Conservation (phyloP, 345 rosid species). For the Gossypium arboreum region DNA sequence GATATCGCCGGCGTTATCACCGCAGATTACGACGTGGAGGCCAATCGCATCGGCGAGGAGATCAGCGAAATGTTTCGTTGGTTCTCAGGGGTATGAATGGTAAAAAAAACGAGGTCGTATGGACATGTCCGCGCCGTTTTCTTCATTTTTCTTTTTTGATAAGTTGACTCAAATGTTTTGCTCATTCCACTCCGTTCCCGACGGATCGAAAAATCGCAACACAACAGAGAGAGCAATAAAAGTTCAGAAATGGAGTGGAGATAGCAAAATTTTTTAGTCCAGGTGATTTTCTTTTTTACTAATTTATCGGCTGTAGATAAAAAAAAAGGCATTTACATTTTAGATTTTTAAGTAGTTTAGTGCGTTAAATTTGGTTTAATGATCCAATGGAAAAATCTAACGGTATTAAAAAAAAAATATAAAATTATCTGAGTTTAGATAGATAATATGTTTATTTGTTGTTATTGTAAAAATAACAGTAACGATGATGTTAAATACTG, state of each 20-base stretch:
- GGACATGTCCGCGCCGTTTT: background rate
- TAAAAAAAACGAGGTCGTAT: background rate
- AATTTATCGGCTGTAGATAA: slow-evolving; percentile 17
- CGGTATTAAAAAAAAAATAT: background rate
- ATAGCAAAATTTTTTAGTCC: slow-evolving; percentile 20
- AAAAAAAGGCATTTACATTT: background rate
- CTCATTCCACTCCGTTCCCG: slow-evolving; percentile 19
- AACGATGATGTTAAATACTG: fast-evolving
- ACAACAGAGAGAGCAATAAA: background rate
- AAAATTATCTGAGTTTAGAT: too few species aligned
- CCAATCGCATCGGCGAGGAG: slow-evolving; percentile 67
- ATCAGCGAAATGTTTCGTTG: slow-evolving; percentile 43
- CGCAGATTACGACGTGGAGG: slow-evolving; percentile 65
- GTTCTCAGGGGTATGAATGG: slow-evolving; percentile 11
- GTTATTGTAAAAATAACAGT: too few species aligned
- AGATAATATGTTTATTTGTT: fast-evolving
- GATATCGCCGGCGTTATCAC: slow-evolving; percentile 29
- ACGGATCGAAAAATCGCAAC: background rate
- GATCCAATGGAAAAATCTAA: background rate
- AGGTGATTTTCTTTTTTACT: background rate
- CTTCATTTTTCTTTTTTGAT: background rate
- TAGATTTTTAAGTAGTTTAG: background rate
- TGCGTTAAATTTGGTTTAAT: background rate
- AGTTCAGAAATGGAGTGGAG: slow-evolving; percentile 16
- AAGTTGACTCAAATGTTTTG: slow-evolving; percentile 2